Percentiles rank a stretch among this genome's conserved stretches.
Conservation (phyloP, 2,329 filamentous ascomycete genomes). For the Fusarium sulawesiense region DNA sequence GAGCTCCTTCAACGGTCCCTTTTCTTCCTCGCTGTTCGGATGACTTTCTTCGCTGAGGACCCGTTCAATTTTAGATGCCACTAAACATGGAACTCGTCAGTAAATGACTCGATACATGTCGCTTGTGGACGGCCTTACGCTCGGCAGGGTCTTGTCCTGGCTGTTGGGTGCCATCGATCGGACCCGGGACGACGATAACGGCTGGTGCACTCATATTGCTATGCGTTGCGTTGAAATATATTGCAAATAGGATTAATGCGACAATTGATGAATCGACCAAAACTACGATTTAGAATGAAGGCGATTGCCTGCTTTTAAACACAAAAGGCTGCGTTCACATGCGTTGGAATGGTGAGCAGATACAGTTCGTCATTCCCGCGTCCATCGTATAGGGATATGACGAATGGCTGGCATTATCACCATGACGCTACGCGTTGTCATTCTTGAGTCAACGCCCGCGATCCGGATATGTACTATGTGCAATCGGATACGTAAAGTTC, state of each 20-base stretch:
- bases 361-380: not conserved
- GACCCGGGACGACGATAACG: not conserved
- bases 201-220: not conserved
- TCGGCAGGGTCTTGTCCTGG: not conserved
- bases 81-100: not conserved
- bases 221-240: not conserved
- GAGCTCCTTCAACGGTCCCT: not conserved
- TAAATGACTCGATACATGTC: not conserved
- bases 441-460: not conserved
- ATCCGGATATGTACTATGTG: not conserved
- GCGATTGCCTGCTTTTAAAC: not conserved
- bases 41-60: not conserved
- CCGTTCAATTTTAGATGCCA: not conserved
- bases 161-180: not conserved
- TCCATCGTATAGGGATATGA: not conserved
- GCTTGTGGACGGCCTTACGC: not conserved
- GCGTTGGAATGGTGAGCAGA: not conserved
- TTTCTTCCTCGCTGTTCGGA: not conserved
- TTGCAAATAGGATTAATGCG: not conserved
- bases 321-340: not conserved
- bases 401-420: not conserved
- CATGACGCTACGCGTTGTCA: not conserved
- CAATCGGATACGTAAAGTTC: not conserved
- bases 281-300: not conserved
- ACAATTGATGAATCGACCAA: not conserved